phyloP scores from a whole-genome alignment of 2,329 filamentous ascomycete genomes.

The Ascochyta fabae region DNA sequence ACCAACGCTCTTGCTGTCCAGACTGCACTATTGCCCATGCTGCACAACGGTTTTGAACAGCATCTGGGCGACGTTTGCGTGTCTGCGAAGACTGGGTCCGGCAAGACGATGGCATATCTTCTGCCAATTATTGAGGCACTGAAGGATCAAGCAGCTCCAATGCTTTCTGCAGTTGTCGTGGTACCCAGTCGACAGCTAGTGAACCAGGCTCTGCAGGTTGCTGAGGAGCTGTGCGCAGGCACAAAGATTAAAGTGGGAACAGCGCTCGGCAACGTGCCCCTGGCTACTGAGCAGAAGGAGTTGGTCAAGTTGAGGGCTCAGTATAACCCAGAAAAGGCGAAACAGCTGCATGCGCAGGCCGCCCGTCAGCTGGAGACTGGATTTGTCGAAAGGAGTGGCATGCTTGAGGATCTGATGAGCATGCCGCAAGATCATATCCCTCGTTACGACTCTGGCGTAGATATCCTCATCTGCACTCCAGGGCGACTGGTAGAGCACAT shows the following conservation, averaged over 20 bases:
- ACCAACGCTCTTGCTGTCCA: slow-evolving; percentile 79
- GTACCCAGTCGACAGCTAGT: slow-evolving; percentile 92
- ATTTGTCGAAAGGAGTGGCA: slow-evolving; percentile 45
- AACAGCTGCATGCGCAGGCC: slow-evolving; percentile 53
- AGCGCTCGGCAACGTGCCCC: slow-evolving; percentile 79
- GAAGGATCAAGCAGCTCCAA: slow-evolving; percentile 67
- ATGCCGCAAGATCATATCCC: slow-evolving; percentile 68
- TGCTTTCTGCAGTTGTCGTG: slow-evolving; percentile 79
- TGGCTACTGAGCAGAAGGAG: slow-evolving; percentile 68
- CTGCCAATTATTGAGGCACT: slow-evolving; percentile 83
- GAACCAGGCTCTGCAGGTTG: slow-evolving; percentile 79
- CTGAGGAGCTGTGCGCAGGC: slow-evolving; percentile 72
- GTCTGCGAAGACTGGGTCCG: slow-evolving; percentile 91
- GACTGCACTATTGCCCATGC: slow-evolving; percentile 77
- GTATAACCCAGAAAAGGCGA: slow-evolving; percentile 71
- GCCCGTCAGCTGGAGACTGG: slow-evolving; percentile 38
- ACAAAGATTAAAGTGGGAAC: slow-evolving; percentile 80
- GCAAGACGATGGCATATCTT: slow-evolving; percentile 92
- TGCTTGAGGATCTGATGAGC: slow-evolving; percentile 47
- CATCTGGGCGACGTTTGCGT: slow-evolving; percentile 82
- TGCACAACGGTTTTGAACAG: slow-evolving; percentile 69
- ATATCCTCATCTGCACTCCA: slow-evolving; percentile 89
- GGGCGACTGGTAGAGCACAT: slow-evolving; percentile 92
- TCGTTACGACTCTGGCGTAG: slow-evolving; percentile 73
- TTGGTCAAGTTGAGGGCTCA: slow-evolving; percentile 63